Percentiles rank a stretch among this genome's conserved stretches.
These are phyloP conservation scores for Solanum habrochaites DNA, from an alignment of 257 asterid species.

Conservation along the genomic window DNA sequence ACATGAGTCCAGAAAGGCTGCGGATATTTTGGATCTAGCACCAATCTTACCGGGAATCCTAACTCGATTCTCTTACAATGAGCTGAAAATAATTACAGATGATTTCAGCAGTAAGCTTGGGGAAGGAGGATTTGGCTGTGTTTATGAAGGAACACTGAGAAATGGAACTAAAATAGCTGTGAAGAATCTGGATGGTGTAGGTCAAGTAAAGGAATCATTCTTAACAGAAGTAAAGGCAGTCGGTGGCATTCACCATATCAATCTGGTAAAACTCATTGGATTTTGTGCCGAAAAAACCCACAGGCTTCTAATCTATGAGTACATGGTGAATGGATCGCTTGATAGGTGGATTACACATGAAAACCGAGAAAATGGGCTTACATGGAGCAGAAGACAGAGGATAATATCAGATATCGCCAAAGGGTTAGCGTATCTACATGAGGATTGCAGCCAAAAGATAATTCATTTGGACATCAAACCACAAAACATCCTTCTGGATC, in stretches of 20 bases:
- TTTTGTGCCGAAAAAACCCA: slow-evolving; percentile 7
- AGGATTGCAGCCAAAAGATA: no score
- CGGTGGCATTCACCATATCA: slow-evolving; percentile 11
- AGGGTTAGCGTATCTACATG: no score
- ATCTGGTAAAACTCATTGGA: slow-evolving; percentile 13
- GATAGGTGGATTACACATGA: slow-evolving; percentile 9
- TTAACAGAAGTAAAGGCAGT: slow-evolving; percentile 6
- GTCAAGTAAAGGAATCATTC: neutral
- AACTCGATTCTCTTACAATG: neutral
- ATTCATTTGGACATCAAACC: no score
- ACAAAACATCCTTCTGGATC: no score
- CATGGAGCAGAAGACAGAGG: no score
- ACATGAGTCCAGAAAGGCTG: neutral
- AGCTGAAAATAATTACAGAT: neutral
- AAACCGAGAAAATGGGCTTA: no score
- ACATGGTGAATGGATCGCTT: slow-evolving; percentile 12
- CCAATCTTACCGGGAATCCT: neutral
- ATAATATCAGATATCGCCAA: no score
- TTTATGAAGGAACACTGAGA: slow-evolving; percentile 1
- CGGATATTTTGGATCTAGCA: neutral
- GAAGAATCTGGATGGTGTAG: neutral
- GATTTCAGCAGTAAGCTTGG: slow-evolving; percentile 7
- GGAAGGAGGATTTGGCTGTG: slow-evolving; percentile 17
- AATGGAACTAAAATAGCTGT: slow-evolving; percentile 10
- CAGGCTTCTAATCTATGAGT: slow-evolving; percentile 13